These are phyloP conservation scores for Tolypocladium endophyticum DNA, from an alignment of 2,329 filamentous ascomycete species.

Conservation along the genomic window DNA sequence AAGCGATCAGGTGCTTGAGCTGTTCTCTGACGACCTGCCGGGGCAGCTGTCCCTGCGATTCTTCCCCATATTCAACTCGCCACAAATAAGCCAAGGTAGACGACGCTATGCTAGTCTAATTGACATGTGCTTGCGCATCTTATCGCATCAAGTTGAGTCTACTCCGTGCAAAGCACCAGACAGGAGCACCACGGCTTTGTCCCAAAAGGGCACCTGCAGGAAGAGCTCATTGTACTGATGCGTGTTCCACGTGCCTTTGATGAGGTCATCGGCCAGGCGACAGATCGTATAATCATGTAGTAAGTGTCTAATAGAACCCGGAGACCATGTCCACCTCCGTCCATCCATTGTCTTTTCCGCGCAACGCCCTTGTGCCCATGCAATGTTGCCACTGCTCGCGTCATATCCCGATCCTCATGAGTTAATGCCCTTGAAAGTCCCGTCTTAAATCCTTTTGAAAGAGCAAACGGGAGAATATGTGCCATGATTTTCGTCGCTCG, in stretches of 20 bases:
- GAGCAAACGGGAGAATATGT: neutral
- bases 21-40: neutral
- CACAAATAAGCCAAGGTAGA: too few relatives aligned
- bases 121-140: neutral
- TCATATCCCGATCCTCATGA: neutral
- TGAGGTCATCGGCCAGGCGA: neutral
- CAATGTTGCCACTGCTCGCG: conserved; percentile 2
- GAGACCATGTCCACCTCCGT: neutral
- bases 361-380: neutral
- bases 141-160: too few relatives aligned
- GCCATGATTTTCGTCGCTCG: neutral
- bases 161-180: neutral
- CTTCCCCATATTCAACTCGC: neutral
- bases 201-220: neutral
- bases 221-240: neutral
- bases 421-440: neutral
- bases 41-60: neutral
- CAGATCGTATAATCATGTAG: neutral
- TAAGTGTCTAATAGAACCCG: neutral
- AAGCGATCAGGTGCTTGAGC: neutral
- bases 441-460: neutral
- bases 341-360: neutral
- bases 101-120: neutral
- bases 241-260: neutral
- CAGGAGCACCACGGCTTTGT: neutral